Percentiles rank a stretch among this genome's conserved stretches.
Conservation (phyloP, 176 grass and related monocot species). For the Oryza brachyantha region DNA sequence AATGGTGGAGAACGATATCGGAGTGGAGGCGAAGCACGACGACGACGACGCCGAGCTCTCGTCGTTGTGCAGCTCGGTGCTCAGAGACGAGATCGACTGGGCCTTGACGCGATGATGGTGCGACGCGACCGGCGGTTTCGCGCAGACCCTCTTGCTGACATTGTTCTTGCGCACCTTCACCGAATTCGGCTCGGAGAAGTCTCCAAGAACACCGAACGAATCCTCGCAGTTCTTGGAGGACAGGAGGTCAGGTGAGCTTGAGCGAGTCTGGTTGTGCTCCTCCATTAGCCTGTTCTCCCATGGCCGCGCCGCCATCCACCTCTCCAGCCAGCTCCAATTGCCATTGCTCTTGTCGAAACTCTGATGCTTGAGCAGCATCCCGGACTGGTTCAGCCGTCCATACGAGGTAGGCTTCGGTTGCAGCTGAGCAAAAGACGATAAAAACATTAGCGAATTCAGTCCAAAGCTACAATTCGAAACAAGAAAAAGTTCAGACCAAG, state of each 20-base stretch:
- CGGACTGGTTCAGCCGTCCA: slow-evolving; percentile 41
- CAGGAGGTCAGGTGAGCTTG: slow-evolving; percentile 34
- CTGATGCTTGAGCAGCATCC: slow-evolving; percentile 46
- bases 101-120: slow-evolving; percentile 49
- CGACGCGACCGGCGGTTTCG: slow-evolving; percentile 41
- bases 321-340: slow-evolving; percentile 93
- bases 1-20: slow-evolving; percentile 52
- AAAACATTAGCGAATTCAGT: no score
- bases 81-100: slow-evolving; percentile 63
- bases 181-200: slow-evolving; percentile 53
- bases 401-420: slow-evolving; percentile 38
- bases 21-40: slow-evolving; percentile 66
- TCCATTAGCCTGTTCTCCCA: slow-evolving; percentile 94
- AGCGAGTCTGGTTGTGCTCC: slow-evolving; percentile 60
- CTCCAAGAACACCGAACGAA: slow-evolving; percentile 17
- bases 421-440: no score
- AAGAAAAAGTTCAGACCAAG: no score
- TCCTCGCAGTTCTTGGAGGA: slow-evolving; percentile 46
- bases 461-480: no score
- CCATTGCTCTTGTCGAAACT: slow-evolving; percentile 61
- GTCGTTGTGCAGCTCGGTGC: slow-evolving; percentile 71
- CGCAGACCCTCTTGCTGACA: slow-evolving; percentile 61
- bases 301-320: slow-evolving; percentile 89
- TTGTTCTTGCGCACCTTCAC: slow-evolving; percentile 75
- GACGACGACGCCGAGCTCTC: slow-evolving; percentile 82